phyloP scores from a whole-genome alignment of 108 stramenopile genomes.

The Nitzschia sp. region DNA sequence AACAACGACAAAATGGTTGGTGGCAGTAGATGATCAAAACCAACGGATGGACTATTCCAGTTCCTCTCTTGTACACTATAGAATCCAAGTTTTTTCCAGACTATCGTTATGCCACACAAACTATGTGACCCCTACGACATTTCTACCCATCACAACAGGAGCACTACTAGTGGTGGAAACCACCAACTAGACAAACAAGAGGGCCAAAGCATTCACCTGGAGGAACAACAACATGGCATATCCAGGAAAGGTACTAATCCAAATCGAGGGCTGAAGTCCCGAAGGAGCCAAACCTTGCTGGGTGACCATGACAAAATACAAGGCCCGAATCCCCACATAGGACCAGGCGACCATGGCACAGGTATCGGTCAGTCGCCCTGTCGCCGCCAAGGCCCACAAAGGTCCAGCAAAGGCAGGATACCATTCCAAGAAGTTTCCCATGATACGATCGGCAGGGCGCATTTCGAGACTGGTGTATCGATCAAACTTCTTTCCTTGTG shows the following conservation, averaged over 20 bases:
- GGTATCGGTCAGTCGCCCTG: not conserved
- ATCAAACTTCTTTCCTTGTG: conserved; percentile 5
- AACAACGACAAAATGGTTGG: not conserved
- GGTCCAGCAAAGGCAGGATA: conserved; percentile 9
- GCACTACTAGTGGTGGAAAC: no score
- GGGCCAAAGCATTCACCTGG: not conserved
- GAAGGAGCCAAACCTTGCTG: not conserved
- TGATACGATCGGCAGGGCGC: conserved; percentile 10
- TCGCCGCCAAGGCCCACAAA: conserved; percentile 10
- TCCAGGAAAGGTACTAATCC: conserved; percentile 14
- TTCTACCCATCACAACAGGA: no score
- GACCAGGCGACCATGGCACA: conserved; percentile 7
- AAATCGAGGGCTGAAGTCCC: not conserved
- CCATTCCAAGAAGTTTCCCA: conserved; percentile 15
- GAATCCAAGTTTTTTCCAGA: no score
- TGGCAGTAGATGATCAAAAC: not conserved
- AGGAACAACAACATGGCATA: conserved; percentile 4
- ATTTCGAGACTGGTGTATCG: conserved; percentile 10
- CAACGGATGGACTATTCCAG: not conserved
- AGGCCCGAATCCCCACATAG: conserved; percentile 6
- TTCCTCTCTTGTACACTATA: not conserved
- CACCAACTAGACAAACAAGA: not conserved
- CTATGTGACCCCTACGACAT: no score
- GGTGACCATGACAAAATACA: conserved; percentile 7
- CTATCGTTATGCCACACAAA: no score